phyloP scores from a whole-genome alignment of 2,329 filamentous ascomycete species.

The Sarocladium kiliense region DNA sequence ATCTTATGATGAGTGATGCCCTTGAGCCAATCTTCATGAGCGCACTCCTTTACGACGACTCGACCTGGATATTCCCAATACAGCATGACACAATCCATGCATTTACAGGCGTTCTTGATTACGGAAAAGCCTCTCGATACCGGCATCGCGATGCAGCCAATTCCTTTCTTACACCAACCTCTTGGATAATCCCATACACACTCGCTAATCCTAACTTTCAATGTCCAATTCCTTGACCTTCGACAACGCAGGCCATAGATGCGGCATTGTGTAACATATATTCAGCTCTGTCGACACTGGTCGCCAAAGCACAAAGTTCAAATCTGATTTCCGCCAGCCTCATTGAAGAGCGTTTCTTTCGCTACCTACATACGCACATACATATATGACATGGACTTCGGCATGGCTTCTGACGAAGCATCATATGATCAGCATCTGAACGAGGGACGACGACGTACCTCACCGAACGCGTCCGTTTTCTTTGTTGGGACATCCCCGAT shows the following conservation, averaged over 20 bases:
- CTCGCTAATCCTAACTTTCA: not conserved
- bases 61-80: slow-evolving; percentile 5
- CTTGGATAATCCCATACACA: not conserved
- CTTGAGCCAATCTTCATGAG: not conserved
- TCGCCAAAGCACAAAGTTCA: not conserved
- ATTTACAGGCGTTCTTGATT: slow-evolving; percentile 12
- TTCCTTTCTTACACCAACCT: not conserved
- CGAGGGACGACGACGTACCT: too few relatives aligned
- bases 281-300: not conserved
- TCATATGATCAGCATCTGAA: too few relatives aligned
- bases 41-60: not conserved
- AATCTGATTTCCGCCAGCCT: not conserved
- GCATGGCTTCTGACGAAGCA: not conserved
- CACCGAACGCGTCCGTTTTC: not conserved
- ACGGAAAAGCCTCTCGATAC: not conserved
- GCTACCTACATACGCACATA: not conserved
- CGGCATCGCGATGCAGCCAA: not conserved
- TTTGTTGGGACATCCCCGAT: not conserved
- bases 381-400: not conserved
- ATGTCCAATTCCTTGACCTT: not conserved
- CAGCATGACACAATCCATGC: slow-evolving; percentile 1
- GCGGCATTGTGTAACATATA: not conserved
- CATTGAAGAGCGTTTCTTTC: slow-evolving; percentile 1
- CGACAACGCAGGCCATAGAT: not conserved
- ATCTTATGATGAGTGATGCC: slow-evolving; percentile 49